A percentile compares a stretch with the other conserved stretches of the same genome.
Evolutionary conservation across 2,329 filamentous ascomycete genomes (phyloP).

Genomic region (Tolypocladium tundrense): DNA sequence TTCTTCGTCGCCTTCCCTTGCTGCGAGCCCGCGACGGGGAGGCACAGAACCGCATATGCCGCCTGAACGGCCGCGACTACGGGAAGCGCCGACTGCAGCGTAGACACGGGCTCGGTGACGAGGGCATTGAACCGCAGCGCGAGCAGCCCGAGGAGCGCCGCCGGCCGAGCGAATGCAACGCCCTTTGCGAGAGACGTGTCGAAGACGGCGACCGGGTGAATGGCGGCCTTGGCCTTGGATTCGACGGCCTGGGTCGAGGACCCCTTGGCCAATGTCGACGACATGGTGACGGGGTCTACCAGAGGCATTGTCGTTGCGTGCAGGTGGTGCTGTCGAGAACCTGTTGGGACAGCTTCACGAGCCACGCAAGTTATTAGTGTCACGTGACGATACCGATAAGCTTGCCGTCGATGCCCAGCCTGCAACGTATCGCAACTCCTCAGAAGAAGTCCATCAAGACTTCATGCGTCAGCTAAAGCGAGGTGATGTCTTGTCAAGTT

Average conservation of each 20-base stretch:
- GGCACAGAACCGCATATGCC: conserved; percentile 49
- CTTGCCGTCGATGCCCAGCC: neutral
- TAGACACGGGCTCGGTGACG: conserved; percentile 57
- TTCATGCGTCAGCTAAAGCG: neutral
- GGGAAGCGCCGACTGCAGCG: conserved; percentile 51
- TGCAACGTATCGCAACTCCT: neutral
- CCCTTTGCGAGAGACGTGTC: conserved; percentile 28
- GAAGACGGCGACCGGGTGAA: conserved; percentile 27
- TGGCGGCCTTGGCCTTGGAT: conserved; percentile 14
- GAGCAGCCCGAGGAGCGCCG: conserved; percentile 55
- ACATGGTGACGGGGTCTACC: conserved; percentile 28
- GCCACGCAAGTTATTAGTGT: neutral
- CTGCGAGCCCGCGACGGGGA: conserved; percentile 48
- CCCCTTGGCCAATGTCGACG: conserved; percentile 21
- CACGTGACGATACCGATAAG: neutral
- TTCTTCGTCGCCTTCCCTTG: conserved; percentile 34
- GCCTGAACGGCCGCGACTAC: conserved; percentile 55
- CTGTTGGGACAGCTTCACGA: neutral
- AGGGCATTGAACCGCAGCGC: conserved; percentile 54
- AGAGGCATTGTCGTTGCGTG: conserved; percentile 12
- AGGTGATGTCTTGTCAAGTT: neutral
- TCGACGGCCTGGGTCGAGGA: conserved; percentile 17
- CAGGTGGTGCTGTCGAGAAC: neutral
- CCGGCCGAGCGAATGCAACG: conserved; percentile 58
- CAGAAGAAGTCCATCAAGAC: neutral